Evolutionary conservation across 352 stramenopile genomes (phyloP).

Genomic region (Globisporangium paddicum): DNA sequence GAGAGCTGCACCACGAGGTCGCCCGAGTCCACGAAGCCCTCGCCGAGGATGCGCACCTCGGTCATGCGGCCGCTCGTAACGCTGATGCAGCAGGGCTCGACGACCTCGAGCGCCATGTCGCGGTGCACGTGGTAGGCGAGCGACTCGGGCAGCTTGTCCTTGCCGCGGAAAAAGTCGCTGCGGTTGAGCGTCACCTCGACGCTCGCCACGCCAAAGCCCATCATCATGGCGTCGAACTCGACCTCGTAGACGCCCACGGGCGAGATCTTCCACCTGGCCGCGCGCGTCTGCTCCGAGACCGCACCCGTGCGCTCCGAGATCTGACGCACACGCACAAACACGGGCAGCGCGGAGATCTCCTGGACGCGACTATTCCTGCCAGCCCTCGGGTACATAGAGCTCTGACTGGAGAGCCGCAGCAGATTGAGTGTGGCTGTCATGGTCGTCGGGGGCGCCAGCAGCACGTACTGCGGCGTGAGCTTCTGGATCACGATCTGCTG

Average conservation of each 20-base stretch:
- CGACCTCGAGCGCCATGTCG: conserved; percentile 31
- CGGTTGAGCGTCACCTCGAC: conserved; percentile 60
- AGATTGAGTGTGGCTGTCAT: conserved; percentile 51
- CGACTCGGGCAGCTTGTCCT: conserved; percentile 30
- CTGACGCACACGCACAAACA: conserved; percentile 54
- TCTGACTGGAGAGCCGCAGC: conserved; percentile 34
- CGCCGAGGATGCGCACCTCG: conserved; percentile 45
- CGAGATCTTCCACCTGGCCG: conserved; percentile 50
- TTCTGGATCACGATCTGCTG: conserved; percentile 42
- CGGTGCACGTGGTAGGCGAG: conserved; percentile 46
- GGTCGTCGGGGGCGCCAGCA: conserved; percentile 39
- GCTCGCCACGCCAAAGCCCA: conserved; percentile 41
- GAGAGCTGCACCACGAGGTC: conserved; percentile 50
- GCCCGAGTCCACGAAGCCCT: conserved; percentile 58
- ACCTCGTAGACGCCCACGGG: conserved; percentile 51
- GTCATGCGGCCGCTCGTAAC: conserved; percentile 52
- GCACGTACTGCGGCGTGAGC: conserved; percentile 50
- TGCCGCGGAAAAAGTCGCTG: conserved; percentile 40
- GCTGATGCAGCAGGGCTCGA: conserved; percentile 57
- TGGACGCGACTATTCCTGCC: conserved; percentile 14
- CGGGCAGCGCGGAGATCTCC: conserved; percentile 40
- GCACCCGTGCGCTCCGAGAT: conserved; percentile 43
- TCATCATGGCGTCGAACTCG: conserved; percentile 47
- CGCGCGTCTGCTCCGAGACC: conserved; percentile 45
- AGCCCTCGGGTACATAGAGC: not conserved